Base-by-base conservation (phyloP, 1,139 yeast species). In the Geotrichum europaeum region DNA sequence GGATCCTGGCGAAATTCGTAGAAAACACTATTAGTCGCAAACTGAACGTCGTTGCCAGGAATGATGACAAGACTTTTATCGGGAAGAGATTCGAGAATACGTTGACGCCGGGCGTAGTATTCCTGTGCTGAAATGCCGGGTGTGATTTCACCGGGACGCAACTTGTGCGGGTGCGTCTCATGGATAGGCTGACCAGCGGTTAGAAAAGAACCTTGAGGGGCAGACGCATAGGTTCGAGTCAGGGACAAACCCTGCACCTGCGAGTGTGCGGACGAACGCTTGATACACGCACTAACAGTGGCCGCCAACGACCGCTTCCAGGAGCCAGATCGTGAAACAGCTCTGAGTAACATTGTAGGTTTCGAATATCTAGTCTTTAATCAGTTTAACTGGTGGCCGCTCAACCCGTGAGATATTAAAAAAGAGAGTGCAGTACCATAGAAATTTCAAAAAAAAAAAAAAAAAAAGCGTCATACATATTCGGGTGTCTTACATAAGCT, bases 1-100 rank as follows among this genome's bases (percentile, higher is more conserved):
- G 89, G 95, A 69, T 91, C 87, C 73, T 94, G 99, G 69, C 92
- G 96, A 71, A 95, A 95, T 58, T 87, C 88, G 70, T 91, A 84
- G 69, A 94, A 94, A 1, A 94, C 99, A 13, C 94, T 84, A 0
- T 96, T 96, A 0, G 97, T 85, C 15, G 96, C 89, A 73, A 78
- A 89, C 70, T 89, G 87, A 9, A 86, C 78, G 49, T 81, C 79
- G 68, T 84, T 82, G 0, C 98, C 96, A 1, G 87, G 83, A 3
- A 92, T 72, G 49, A 94, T 83, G 0, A 92, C 92, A 50, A 89
- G 74, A 9, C 96, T 85, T 28, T 81, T 80, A 4, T 81, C 77
- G 0, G 92, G 89, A 65, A 95, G 72, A 50, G 77, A 72, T 49
- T 78, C 75, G 0, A 87, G 82, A 4, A 94, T 75, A 45, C 76